These are phyloP conservation scores for Bolboschoenoplectus hybrid DNA, from an alignment of 202 grass and related monocot genomes.

Conservation along the genomic window DNA sequence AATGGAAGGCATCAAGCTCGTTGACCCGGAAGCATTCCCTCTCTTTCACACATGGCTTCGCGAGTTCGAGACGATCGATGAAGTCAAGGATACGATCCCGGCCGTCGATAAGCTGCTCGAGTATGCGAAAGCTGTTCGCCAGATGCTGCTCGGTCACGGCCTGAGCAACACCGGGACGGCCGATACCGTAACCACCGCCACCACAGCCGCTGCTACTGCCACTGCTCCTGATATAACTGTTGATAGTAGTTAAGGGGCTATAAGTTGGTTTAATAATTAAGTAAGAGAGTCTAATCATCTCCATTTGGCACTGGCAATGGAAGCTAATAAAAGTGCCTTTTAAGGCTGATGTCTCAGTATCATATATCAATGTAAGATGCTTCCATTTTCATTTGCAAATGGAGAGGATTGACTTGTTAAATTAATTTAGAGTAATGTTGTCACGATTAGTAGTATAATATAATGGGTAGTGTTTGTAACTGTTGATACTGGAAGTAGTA, in stretches of 20 bases:
- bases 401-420: slow-evolving; percentile 16
- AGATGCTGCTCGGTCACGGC: slow-evolving; percentile 71
- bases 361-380: neutral
- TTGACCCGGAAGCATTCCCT: slow-evolving; percentile 71
- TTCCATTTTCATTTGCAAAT: slow-evolving; percentile 9
- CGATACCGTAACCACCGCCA: neutral
- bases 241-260: slow-evolving; percentile 38
- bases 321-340: neutral
- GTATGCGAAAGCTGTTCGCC: slow-evolving; percentile 69
- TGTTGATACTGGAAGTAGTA: neutral
- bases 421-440: neutral
- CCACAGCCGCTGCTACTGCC: slow-evolving; percentile 7
- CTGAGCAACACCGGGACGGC: neutral
- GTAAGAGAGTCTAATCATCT: slow-evolving; percentile 12
- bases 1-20: slow-evolving; percentile 62
- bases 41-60: slow-evolving; percentile 77
- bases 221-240: slow-evolving; percentile 36
- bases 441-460: slow-evolving; percentile 3
- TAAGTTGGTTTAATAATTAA: neutral
- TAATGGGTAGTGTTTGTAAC: neutral
- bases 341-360: neutral
- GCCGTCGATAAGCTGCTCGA: slow-evolving; percentile 81
- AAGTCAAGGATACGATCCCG: slow-evolving; percentile 81
- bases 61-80: slow-evolving; percentile 73
- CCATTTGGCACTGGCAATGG: slow-evolving; percentile 7